Percentiles rank a stretch among this genome's conserved stretches.
phyloP scores from a whole-genome alignment of 805 yeast genomes.

The Teunomyces kruisii region DNA sequence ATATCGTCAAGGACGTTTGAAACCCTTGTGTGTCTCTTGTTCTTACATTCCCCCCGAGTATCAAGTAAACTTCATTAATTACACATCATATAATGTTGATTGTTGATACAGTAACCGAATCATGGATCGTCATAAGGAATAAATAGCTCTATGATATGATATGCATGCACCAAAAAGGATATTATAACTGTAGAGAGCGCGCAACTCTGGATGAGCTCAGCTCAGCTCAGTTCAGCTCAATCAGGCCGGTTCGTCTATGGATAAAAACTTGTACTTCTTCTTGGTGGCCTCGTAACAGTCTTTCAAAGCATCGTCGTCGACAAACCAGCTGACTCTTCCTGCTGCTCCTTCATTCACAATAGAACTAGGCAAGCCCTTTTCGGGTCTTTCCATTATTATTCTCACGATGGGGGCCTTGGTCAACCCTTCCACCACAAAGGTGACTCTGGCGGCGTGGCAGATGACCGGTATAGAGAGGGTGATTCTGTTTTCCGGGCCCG shows the following conservation, averaged over 20 bases:
- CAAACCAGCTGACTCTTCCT: constrained; percentile 96
- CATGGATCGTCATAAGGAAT: neutral
- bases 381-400: constrained; percentile 94
- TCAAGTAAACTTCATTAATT: too few relatives aligned
- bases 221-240: too few relatives aligned
- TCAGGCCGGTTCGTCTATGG: constrained; percentile 21
- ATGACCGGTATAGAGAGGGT: constrained; percentile 92
- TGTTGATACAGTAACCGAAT: neutral
- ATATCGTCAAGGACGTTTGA: constrained; percentile 43
- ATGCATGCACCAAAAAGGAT: neutral
- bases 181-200: too few relatives aligned
- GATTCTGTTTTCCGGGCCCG: constrained; percentile 81
- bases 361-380: constrained; percentile 90
- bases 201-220: too few relatives aligned
- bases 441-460: constrained; percentile 87
- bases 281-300: constrained; percentile 72
- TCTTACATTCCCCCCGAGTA: neutral
- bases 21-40: too few relatives aligned
- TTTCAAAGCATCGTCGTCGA: constrained; percentile 86
- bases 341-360: constrained; percentile 96
- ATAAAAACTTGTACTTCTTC: constrained; percentile 64
- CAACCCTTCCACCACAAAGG: constrained; percentile 95
- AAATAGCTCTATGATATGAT: constrained; percentile 2
- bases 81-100: neutral
- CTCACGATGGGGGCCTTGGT: constrained; percentile 91